These are phyloP conservation scores for Avena sativa DNA, from an alignment of 176 grass and related monocot species.

Conservation along the genomic window DNA sequence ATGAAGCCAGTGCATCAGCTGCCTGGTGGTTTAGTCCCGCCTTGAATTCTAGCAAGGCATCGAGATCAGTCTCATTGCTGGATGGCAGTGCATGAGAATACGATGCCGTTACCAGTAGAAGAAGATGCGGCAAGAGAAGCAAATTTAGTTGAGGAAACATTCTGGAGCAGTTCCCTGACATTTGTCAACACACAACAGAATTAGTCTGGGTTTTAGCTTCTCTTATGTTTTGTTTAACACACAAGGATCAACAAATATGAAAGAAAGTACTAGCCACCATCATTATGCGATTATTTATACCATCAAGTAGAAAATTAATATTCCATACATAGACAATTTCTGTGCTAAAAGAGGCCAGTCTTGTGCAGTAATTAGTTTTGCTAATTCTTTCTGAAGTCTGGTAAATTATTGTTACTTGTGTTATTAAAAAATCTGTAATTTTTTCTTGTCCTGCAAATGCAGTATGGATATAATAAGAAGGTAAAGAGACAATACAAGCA, in stretches of 20 bases:
- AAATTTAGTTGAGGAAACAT: background rate
- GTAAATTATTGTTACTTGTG: background rate
- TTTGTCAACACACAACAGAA: background rate
- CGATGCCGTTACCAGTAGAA: background rate
- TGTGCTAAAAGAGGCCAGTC: background rate
- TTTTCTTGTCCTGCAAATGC: background rate
- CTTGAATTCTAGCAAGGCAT: conserved; percentile 33
- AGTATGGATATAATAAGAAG: background rate
- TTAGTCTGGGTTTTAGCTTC: background rate
- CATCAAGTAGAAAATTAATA: background rate
- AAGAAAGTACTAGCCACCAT: background rate
- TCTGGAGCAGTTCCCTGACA: conserved; percentile 1
- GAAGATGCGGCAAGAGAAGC: background rate
- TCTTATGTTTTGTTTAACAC: background rate
- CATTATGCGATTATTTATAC: background rate
- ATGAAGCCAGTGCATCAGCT: conserved; percentile 21
- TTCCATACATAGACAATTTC: background rate
- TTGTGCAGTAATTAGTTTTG: background rate
- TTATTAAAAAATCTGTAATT: background rate
- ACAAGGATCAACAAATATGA: background rate
- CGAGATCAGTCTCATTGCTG: conserved; percentile 19
- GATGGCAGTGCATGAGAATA: background rate
- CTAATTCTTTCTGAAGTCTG: background rate
- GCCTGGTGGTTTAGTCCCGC: background rate
- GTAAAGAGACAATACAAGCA: background rate